A percentile compares a stretch with the other conserved stretches of the same genome.
phyloP scores from a whole-genome alignment of 106 monocot species.

The Alisma plantagoaquatica region DNA sequence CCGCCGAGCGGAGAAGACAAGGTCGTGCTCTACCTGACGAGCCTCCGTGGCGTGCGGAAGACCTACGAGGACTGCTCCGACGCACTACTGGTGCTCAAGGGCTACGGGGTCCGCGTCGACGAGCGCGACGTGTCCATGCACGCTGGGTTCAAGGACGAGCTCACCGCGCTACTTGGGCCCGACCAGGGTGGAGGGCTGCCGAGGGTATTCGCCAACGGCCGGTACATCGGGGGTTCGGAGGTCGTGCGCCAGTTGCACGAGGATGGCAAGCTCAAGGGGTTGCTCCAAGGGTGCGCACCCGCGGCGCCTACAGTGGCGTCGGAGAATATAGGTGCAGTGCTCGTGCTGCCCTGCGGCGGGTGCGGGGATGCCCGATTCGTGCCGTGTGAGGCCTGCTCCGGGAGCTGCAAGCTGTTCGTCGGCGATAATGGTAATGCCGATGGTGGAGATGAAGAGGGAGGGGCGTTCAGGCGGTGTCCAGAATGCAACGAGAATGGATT shows the following conservation, averaged over 20 bases:
- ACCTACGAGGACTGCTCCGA: constrained; percentile 76
- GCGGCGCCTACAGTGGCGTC: no score
- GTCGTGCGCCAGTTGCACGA: constrained; percentile 59
- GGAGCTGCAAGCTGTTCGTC: constrained; percentile 73
- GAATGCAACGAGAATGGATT: constrained; percentile 90
- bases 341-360: constrained; percentile 24
- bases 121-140: constrained; percentile 91
- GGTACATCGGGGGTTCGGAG: constrained; percentile 57
- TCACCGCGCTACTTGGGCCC: constrained; percentile 34
- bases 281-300: constrained; percentile 34
- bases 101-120: constrained; percentile 50
- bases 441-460: constrained; percentile 11
- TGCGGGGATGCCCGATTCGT: constrained; percentile 59
- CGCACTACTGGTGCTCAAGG: constrained; percentile 27
- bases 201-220: constrained; percentile 55
- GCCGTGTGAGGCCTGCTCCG: constrained; percentile 56
- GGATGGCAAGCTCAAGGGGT: constrained; percentile 30
- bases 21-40: constrained; percentile 73
- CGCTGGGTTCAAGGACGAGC: constrained; percentile 54
- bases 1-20: constrained; percentile 30
- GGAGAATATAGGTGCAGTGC: no score
- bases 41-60: constrained; percentile 65
- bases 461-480: constrained; percentile 51
- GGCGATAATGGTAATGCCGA: constrained; percentile 23
- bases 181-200: constrained; percentile 38